phyloP scores from a whole-genome alignment of 371 early-diverging fungal genomes.

The Syncephalastrum racemosum region DNA sequence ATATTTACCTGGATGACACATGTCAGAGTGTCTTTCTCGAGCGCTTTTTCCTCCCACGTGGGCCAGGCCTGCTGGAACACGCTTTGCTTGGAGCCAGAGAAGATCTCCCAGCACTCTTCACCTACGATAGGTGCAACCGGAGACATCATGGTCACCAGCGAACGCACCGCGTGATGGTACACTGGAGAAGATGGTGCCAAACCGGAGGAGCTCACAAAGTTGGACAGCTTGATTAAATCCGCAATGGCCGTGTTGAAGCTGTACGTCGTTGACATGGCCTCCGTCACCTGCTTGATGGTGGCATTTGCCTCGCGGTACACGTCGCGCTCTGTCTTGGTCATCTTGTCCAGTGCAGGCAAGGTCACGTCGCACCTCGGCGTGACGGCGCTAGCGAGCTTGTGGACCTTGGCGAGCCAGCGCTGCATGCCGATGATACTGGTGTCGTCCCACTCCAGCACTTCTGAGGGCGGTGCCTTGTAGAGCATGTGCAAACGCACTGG shows the following conservation, averaged over 20 bases:
- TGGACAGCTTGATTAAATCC: conserved; percentile 81
- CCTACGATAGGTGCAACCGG: conserved; percentile 76
- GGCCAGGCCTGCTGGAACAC: conserved; percentile 73
- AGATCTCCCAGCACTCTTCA: conserved; percentile 73
- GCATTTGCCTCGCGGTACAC: conserved; percentile 44
- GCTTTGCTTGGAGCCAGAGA: conserved; percentile 20
- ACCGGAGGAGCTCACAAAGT: conserved; percentile 42
- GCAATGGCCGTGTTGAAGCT: conserved; percentile 83
- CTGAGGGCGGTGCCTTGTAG: conserved; percentile 87
- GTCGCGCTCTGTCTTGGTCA: conserved; percentile 61
- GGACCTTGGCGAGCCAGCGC: conserved; percentile 72
- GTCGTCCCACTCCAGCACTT: conserved; percentile 92
- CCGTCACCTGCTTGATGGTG: conserved; percentile 63
- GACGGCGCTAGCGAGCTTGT: conserved; percentile 26
- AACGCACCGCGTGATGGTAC: conserved; percentile 55
- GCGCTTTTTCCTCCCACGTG: conserved; percentile 46
- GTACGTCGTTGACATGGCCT: conserved; percentile 57
- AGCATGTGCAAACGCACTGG: conserved; percentile 87
- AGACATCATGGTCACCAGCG: conserved; percentile 71
- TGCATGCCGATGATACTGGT: conserved; percentile 90
- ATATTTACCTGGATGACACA: conserved; percentile 58
- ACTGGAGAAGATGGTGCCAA: conserved; percentile 38
- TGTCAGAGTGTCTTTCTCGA: conserved; percentile 50
- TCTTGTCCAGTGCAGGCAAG: conserved; percentile 21
- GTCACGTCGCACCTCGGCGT: not conserved